Percentiles rank a stretch among this genome's conserved stretches.
phyloP scores from a whole-genome alignment of 129 eudicot genomes.

The Helianthus annuus region DNA sequence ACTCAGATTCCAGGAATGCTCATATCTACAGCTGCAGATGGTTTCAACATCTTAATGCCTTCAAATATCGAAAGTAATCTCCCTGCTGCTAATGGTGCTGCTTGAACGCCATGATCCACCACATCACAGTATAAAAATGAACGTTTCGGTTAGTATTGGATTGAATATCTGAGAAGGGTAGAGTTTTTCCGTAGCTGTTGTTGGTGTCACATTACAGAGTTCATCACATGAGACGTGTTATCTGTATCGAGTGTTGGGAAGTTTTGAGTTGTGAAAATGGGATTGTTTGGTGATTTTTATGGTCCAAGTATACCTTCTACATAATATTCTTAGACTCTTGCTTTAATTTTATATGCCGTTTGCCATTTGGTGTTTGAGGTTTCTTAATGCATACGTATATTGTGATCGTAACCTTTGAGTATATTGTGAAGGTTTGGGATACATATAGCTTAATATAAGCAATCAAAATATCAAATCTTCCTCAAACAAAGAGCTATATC shows the following conservation, averaged over 20 bases:
- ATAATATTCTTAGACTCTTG: not conserved
- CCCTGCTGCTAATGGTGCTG: slow-evolving; percentile 52
- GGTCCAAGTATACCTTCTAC: not conserved
- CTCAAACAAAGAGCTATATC: no score
- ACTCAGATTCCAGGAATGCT: slow-evolving; percentile 96
- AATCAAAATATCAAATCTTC: no score
- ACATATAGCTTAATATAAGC: no score
- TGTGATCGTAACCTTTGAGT: no score
- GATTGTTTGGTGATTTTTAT: slow-evolving; percentile 11
- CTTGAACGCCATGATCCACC: slow-evolving; percentile 15
- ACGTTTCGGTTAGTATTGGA: not conserved
- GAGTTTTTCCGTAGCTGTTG: slow-evolving; percentile 14
- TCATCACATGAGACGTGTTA: slow-evolving; percentile 5
- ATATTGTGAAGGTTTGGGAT: no score
- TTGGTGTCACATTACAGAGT: not conserved
- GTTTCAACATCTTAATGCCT: slow-evolving; percentile 91
- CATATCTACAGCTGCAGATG: slow-evolving; percentile 93
- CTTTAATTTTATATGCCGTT: not conserved
- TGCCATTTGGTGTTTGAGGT: not conserved
- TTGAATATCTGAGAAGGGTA: slow-evolving; percentile 15
- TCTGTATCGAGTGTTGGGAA: slow-evolving; percentile 12
- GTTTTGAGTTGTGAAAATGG: slow-evolving; percentile 20
- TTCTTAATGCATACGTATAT: not conserved
- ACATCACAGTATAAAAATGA: not conserved
- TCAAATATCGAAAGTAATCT: slow-evolving; percentile 86